Conservation (phyloP, 352 stramenopile genomes). For the Globisporangium nunn region DNA sequence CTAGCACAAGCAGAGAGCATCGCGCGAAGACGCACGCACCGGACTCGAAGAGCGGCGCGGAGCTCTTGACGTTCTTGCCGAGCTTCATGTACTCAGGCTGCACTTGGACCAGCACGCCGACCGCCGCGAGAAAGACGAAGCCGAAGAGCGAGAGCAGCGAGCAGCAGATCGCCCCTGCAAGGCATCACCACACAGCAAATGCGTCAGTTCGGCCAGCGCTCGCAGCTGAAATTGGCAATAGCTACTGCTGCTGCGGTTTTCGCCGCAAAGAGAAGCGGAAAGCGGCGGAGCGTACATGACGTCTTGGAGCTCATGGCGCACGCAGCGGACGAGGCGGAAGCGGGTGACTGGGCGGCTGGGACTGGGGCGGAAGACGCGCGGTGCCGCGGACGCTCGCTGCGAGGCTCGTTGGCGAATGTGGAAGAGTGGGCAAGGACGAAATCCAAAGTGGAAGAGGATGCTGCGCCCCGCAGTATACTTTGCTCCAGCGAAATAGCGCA, state of each 20-base stretch:
- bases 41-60: slow-evolving; percentile 63
- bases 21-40: slow-evolving; percentile 13
- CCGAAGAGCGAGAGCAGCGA: slow-evolving; percentile 67
- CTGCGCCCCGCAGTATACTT: neutral
- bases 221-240: neutral
- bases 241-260: neutral
- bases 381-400: neutral
- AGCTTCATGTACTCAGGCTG: slow-evolving; percentile 85
- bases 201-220: neutral
- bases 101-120: slow-evolving; percentile 62
- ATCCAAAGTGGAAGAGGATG: neutral
- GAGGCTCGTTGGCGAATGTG: slow-evolving; percentile 3
- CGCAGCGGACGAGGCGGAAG: neutral
- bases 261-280: neutral
- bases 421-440: neutral
- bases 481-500: neutral
- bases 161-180: slow-evolving; percentile 59
- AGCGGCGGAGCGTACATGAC: slow-evolving; percentile 23
- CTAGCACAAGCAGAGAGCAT: neutral
- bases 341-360: neutral
- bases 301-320: slow-evolving; percentile 27
- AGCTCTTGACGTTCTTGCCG: slow-evolving; percentile 54
- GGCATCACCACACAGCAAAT: neutral
- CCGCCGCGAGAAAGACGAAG: slow-evolving; percentile 62
- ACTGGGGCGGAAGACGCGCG: neutral